Evolutionary conservation across 2,329 filamentous ascomycete genomes (phyloP).

Genomic region (Sporothrix euskadiensis): DNA sequence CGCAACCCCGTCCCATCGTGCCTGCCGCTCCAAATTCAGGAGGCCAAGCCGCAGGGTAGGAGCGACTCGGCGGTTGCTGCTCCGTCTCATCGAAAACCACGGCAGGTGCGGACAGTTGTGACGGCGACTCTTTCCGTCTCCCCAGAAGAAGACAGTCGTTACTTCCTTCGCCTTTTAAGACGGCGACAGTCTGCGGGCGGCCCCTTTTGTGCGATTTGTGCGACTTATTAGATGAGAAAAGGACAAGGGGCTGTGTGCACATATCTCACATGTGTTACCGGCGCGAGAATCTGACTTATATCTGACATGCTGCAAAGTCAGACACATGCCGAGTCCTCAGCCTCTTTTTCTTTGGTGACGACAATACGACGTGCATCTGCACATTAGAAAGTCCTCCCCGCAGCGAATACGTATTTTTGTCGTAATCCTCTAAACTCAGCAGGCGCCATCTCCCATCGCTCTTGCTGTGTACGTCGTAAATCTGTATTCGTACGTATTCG

Average conservation of each 20-base stretch:
- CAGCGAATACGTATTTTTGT: slow-evolving; percentile 1
- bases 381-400: neutral
- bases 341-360: neutral
- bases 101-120: neutral
- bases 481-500: slow-evolving; percentile 2
- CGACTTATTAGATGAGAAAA: neutral
- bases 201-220: neutral
- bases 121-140: neutral
- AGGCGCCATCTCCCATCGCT: slow-evolving; percentile 4
- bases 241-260: neutral
- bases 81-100: neutral
- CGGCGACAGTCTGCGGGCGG: neutral
- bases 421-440: slow-evolving; percentile 8
- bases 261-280: neutral
- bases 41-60: neutral
- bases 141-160: neutral
- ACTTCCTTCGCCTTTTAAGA: neutral
- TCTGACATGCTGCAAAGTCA: neutral
- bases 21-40: neutral
- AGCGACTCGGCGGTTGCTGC: neutral
- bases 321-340: neutral
- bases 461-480: neutral
- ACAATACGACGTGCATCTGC: neutral
- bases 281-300: neutral
- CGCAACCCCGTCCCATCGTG: neutral